Base-by-base conservation (phyloP, 805 yeast genomes). In the Saccharomycopsis lassenensis region DNA sequence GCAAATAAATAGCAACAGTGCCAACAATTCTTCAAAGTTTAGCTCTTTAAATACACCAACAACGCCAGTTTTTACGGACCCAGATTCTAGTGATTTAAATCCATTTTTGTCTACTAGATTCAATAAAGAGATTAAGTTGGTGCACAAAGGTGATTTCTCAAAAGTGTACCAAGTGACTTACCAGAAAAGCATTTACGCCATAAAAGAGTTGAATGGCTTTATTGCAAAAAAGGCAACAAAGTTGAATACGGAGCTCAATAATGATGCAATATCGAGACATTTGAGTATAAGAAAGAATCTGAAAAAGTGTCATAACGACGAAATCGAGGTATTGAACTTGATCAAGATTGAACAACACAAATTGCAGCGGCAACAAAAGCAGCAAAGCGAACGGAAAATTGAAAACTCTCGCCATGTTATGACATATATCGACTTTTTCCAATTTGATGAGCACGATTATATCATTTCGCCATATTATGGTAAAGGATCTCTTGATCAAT, bases 381-480 rank as follows among this genome's bases (percentile, higher is more conserved):
- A n/a, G n/a, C 22, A 21, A 7, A 29, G 16, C 10, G 24, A 44
- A 51, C 52, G 36, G 12, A 52, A 47, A 33, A 62, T 59, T 42
- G 67, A 63, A 19, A 82, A 75, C 37, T 91, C 86, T 8, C 71
- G 82, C 47, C 77, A 83, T 52, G 71, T 91, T 25, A 71, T 91
- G 30, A 75, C 75, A 45, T 74, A 83, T 46, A 69, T 84, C 12
- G 86, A 84, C 52, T 83, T 81, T 21, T 89, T 96, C 95, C 93
- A 83, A 46, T 66, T 65, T 51, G 69, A 74, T 51, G 73, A 74
- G 31, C 75, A 76, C 46, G 71, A 79, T 46, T 91, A 89, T 54
- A 84, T 91, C 25, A 83, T 86, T 91, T 85, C 95, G 3, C 96
- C 89, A 48, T 87, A 63, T 56, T 91, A 95, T 59, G 97, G 87